These are phyloP conservation scores for Pochonia chlamydosporia DNA, from an alignment of 2,329 filamentous ascomycete genomes.

Conservation along the genomic window DNA sequence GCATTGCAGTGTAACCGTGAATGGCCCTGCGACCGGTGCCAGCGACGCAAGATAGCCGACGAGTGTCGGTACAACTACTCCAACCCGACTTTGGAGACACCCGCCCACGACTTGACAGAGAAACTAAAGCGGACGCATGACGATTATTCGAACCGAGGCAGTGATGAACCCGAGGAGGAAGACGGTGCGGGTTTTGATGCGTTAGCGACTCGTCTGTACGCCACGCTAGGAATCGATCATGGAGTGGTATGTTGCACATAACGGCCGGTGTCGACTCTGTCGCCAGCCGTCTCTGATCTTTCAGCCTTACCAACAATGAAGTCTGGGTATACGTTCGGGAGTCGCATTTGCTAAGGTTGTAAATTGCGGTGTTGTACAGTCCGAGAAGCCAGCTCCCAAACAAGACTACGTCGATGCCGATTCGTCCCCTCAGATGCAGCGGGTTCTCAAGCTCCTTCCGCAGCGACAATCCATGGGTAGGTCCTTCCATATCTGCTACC, in stretches of 20 bases:
- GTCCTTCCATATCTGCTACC: not conserved
- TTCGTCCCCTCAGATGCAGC: constrained; percentile 17
- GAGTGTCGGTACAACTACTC: constrained; percentile 20
- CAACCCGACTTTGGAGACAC: constrained; percentile 1
- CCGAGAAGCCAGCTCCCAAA: constrained; percentile 10
- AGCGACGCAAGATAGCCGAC: constrained; percentile 23
- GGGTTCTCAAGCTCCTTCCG: constrained; percentile 18
- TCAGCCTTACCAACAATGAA: not conserved
- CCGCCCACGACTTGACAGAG: constrained; percentile 4
- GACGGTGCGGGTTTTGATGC: constrained; percentile 13
- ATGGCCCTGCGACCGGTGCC: constrained; percentile 27
- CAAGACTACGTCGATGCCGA: constrained; percentile 14
- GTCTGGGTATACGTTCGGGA: not conserved
- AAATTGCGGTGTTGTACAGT: constrained; percentile 6
- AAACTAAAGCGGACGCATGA: constrained; percentile 5
- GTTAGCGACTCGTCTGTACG: constrained; percentile 15
- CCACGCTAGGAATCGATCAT: constrained; percentile 15
- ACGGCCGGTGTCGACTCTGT: not conserved
- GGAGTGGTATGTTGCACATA: constrained; percentile 5
- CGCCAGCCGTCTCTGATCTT: not conserved
- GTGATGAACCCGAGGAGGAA: not conserved
- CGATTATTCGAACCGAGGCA: constrained; percentile 3
- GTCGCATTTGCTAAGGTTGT: not conserved
- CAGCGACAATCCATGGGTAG: constrained; percentile 20
- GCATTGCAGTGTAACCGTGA: constrained; percentile 23